Evolutionary conservation across 2,329 filamentous ascomycete genomes (phyloP).

Genomic region (Rhynchosporium agropyri): DNA sequence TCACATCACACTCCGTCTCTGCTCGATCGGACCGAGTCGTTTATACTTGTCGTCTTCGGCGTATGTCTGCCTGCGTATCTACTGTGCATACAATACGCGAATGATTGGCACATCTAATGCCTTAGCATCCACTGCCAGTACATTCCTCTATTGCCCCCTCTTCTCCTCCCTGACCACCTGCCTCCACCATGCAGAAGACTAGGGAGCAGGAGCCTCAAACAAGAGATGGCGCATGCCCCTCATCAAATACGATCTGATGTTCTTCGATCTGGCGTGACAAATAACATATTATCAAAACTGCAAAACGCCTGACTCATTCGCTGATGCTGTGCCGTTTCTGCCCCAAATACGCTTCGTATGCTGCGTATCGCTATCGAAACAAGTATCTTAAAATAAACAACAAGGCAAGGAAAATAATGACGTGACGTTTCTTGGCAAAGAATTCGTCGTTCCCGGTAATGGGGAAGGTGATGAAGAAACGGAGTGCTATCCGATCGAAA

Average conservation of each 20-base stretch:
- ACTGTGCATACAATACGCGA: neutral
- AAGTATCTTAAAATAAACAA: constrained; percentile 7
- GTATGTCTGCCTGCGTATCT: neutral
- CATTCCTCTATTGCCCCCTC: neutral
- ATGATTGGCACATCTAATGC: neutral
- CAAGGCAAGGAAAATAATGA: constrained; percentile 11
- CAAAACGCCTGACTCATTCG: constrained; percentile 31
- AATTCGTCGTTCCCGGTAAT: neutral
- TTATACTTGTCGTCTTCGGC: neutral
- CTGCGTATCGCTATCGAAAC: constrained; percentile 23
- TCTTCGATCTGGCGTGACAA: neutral
- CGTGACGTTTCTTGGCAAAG: neutral
- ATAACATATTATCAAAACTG: constrained; percentile 6
- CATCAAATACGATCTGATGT: neutral
- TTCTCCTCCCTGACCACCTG: neutral
- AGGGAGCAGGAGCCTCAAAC: neutral
- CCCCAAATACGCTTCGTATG: constrained; percentile 27
- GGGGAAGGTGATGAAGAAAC: neutral
- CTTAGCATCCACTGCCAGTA: neutral
- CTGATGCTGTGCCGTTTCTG: constrained; percentile 31
- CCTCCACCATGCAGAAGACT: neutral
- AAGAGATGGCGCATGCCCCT: neutral
- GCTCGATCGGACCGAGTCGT: too few species aligned
- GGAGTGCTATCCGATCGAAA: constrained; percentile 1
- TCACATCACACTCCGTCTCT: too few species aligned